Conservation (phyloP, 805 yeast genomes). For the Barnettozyma populi region DNA sequence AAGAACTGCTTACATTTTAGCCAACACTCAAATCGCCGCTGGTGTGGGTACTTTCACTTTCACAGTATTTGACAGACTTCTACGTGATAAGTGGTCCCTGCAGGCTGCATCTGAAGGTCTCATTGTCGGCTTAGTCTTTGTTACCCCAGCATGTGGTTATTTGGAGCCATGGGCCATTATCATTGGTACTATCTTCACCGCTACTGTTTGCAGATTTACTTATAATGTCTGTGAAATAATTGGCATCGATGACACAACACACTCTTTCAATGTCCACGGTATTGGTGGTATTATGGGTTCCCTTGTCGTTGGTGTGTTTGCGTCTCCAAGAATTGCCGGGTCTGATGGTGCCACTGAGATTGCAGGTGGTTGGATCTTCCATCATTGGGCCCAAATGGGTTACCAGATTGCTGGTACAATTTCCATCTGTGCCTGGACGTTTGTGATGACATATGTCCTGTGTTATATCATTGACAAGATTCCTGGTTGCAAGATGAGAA, state of each 20-base stretch:
- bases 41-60: slow-evolving; percentile 85
- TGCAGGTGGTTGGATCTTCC: slow-evolving; percentile 89
- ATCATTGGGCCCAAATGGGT: slow-evolving; percentile 87
- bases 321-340: slow-evolving; percentile 79
- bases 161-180: slow-evolving; percentile 91
- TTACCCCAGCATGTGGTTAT: slow-evolving; percentile 90
- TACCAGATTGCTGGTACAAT: slow-evolving; percentile 66
- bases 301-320: slow-evolving; percentile 79
- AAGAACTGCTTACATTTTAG: slow-evolving; percentile 80
- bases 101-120: slow-evolving; percentile 93
- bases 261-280: slow-evolving; percentile 95
- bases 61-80: slow-evolving; percentile 79
- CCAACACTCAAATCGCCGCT: slow-evolving; percentile 88
- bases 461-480: slow-evolving; percentile 44
- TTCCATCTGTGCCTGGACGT: slow-evolving; percentile 40
- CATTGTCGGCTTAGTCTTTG: slow-evolving; percentile 95
- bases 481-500: slow-evolving; percentile 45
- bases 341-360: slow-evolving; percentile 82
- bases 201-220: slow-evolving; percentile 77
- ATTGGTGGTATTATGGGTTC: slow-evolving; percentile 91
- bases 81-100: slow-evolving; percentile 84
- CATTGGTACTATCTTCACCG: slow-evolving; percentile 73
- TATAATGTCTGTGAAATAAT: slow-evolving; percentile 77
- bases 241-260: slow-evolving; percentile 85
- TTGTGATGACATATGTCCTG: slow-evolving; percentile 35